Base-by-base conservation (phyloP, 2,329 filamentous ascomycete genomes). In the Setomelanomma holmii region DNA sequence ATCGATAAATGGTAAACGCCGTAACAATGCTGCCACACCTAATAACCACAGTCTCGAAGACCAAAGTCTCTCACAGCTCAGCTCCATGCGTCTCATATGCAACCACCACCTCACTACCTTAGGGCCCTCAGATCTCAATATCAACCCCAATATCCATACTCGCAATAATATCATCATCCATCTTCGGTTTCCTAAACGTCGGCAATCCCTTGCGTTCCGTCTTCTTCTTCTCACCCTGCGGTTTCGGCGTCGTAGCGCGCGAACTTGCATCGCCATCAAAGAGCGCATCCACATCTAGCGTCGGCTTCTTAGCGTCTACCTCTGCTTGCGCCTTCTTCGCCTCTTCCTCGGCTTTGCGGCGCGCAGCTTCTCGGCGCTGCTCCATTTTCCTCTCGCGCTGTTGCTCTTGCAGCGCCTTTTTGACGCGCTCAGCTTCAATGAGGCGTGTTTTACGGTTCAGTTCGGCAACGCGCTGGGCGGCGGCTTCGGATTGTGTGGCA, bases 81-180 rank as follows among this genome's bases (percentile, higher is more conserved):
- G 6, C 12, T 30, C 12, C 12, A 30, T 30, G 7, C 24, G 24
- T 7, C 6, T 7, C 24, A 30, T 30, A 12, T 30, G 7, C 24
- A 30, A 7, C 24, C 7, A 7, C 6, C 24, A 30, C 24, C 24
- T 30, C 12, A 7, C 24, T 30, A 6, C 24, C 7, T 30, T 30
- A 6, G 6, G 6, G 24, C 24, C 38, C 55, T 76, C 68, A 91
- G 63, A 96, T 91, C 62, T 96, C 92, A 65, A 96, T 87, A 64
- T 98, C 93, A 71, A 98, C 91, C 22, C 91, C 93, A 64, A 98
- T 78, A 72, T 98, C 95, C 79, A 98, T 80, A 21, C 87, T 84
- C 1, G 89, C 92, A 74, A 98, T 93, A 49, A 97, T 89, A 69
- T 98, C 95, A 69, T 98, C 95, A 56, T 96, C 93, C 80, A 89